phyloP scores from a whole-genome alignment of 1,139 yeast species.

The Candida frijolesensis region DNA sequence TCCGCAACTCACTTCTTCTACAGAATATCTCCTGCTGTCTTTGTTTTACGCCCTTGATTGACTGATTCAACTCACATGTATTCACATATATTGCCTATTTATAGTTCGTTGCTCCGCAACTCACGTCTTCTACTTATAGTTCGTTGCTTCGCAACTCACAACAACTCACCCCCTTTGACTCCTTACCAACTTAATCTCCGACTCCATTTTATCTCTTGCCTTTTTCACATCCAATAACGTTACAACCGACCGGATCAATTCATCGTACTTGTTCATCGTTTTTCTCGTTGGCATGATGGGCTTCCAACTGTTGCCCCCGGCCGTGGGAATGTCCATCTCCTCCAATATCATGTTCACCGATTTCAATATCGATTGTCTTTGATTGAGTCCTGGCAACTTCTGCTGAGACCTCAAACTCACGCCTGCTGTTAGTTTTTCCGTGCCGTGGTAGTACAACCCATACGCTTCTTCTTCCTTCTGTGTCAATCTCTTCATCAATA shows the following conservation, averaged over 20 bases:
- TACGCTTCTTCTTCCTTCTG: conserved; percentile 82
- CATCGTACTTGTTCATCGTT: conserved; percentile 80
- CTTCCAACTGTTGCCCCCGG: conserved; percentile 54
- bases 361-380: conserved; percentile 65
- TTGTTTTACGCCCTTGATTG: too few species aligned
- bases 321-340: conserved; percentile 76
- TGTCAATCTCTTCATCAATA: conserved; percentile 59
- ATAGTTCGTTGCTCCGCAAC: too few species aligned
- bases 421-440: conserved; percentile 75
- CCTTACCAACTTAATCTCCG: conserved; percentile 69
- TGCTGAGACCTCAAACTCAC: conserved; percentile 77
- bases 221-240: conserved; percentile 81
- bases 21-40: too few species aligned
- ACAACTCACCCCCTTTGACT: conserved; percentile 52
- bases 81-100: too few species aligned
- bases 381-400: conserved; percentile 48
- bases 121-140: too few species aligned
- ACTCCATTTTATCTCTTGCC: conserved; percentile 83
- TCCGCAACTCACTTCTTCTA: too few species aligned
- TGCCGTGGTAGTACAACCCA: conserved; percentile 78
- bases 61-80: too few species aligned
- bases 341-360: conserved; percentile 73
- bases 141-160: too few species aligned
- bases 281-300: conserved; percentile 90
- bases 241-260: conserved; percentile 69